phyloP scores from a whole-genome alignment of 768 basidiomycete species.

The Hygrophorus pudorinus region DNA sequence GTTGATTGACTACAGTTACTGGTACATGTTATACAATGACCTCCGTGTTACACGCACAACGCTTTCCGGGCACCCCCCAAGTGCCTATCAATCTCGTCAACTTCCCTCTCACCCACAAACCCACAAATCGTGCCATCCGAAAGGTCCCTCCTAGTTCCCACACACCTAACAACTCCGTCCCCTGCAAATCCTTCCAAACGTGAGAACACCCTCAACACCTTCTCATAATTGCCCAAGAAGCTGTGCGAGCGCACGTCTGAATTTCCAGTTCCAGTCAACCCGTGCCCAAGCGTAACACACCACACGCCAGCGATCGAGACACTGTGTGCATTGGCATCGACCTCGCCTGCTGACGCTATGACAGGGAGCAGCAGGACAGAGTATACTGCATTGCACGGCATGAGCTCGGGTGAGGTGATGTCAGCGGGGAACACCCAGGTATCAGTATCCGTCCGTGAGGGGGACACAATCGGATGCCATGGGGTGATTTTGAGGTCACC shows the following conservation, averaged over 20 bases:
- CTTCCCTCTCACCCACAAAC: constrained; percentile 3
- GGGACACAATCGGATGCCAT: constrained; percentile 7
- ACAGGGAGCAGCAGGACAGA: constrained; percentile 2
- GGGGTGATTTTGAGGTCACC: constrained; percentile 5
- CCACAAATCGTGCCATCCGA: constrained; percentile 3
- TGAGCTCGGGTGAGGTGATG: background rate
- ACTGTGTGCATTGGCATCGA: constrained; percentile 3
- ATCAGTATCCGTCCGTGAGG: background rate
- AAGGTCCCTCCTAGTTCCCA: constrained; percentile 1
- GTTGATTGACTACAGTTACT: too few species aligned
- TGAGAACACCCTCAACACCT: background rate
- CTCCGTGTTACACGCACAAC: too few species aligned
- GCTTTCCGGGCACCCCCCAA: too few species aligned
- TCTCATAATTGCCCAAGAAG: constrained; percentile 6
- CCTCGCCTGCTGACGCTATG: background rate
- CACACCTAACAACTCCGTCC: constrained; percentile 2
- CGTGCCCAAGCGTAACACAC: constrained; percentile 8
- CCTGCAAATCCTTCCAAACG: constrained; percentile 1
- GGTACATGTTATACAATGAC: too few species aligned
- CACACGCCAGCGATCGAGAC: constrained; percentile 4
- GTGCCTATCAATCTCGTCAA: background rate
- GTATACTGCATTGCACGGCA: constrained; percentile 5
- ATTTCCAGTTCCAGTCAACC: constrained; percentile 1
- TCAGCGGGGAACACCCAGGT: constrained; percentile 7
- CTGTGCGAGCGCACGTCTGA: constrained; percentile 4